A percentile compares a stretch with the other conserved stretches of the same genome.
These are phyloP conservation scores for Nissolia schottii DNA, from an alignment of 306 rosid genomes.

Conservation along the genomic window DNA sequence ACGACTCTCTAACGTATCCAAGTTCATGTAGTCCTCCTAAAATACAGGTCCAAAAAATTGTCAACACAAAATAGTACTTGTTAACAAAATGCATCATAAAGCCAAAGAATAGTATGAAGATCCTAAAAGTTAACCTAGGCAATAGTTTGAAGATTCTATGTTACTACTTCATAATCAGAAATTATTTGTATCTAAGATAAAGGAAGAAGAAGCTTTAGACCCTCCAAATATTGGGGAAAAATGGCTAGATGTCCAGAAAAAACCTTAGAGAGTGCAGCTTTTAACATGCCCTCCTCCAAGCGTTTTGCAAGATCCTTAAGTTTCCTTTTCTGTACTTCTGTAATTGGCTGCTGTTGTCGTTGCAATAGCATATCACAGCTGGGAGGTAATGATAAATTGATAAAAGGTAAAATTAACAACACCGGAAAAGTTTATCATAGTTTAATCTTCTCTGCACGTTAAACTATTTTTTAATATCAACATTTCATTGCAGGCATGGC, in stretches of 20 bases:
- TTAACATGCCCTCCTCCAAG: slow-evolving; percentile 75
- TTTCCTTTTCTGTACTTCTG: slow-evolving; percentile 41
- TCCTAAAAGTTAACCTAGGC: not conserved
- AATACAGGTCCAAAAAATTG: slow-evolving; percentile 25
- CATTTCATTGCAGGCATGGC: not conserved
- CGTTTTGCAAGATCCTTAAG: slow-evolving; percentile 65
- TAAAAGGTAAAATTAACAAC: not conserved
- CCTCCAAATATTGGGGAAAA: slow-evolving; percentile 2
- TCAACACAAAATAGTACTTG: not conserved
- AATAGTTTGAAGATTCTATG: not conserved
- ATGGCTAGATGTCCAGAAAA: not conserved
- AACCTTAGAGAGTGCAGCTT: slow-evolving; percentile 63
- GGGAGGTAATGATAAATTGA: slow-evolving; percentile 31
- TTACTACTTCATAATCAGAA: slow-evolving; percentile 17
- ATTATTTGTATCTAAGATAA: not conserved
- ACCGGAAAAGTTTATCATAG: not conserved
- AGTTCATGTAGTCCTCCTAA: slow-evolving; percentile 88
- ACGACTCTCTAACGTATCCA: slow-evolving; percentile 73
- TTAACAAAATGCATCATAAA: not conserved
- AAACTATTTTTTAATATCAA: not conserved
- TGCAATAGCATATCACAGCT: slow-evolving; percentile 50
- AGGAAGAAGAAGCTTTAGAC: not conserved
- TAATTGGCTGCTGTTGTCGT: slow-evolving; percentile 36
- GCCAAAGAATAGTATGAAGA: not conserved
- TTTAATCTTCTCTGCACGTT: not conserved